Evolutionary conservation across 352 stramenopile species (phyloP).

Genomic region (Phytophthora constricta): DNA sequence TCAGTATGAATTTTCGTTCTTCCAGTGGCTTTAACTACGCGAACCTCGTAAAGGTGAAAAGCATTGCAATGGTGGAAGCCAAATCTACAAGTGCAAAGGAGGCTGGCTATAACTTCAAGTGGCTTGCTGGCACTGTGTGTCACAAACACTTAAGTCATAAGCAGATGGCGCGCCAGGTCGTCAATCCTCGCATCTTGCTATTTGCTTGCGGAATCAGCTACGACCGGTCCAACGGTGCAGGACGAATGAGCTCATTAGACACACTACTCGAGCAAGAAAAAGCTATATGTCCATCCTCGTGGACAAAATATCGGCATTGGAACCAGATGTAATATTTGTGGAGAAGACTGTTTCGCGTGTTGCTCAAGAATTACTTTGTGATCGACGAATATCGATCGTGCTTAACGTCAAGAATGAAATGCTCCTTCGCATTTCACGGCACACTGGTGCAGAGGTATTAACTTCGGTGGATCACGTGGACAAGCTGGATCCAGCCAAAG

Average conservation of each 20-base stretch:
- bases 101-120: constrained; percentile 90
- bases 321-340: constrained; percentile 96
- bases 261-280: constrained; percentile 97
- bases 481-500: constrained; percentile 49
- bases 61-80: constrained; percentile 57
- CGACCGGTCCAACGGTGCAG: constrained; percentile 85
- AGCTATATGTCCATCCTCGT: constrained; percentile 98
- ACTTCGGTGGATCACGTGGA: constrained; percentile 94
- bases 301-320: constrained; percentile 95
- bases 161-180: constrained; percentile 92
- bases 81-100: constrained; percentile 83
- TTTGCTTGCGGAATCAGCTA: constrained; percentile 97
- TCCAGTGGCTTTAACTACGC: constrained; percentile 82
- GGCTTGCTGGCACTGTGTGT: constrained; percentile 96
- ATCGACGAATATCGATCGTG: constrained; percentile 92
- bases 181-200: constrained; percentile 97
- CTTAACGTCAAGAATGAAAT: constrained; percentile 94
- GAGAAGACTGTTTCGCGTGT: constrained; percentile 89
- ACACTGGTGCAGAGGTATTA: constrained; percentile 94
- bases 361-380: constrained; percentile 93
- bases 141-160: constrained; percentile 97
- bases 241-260: constrained; percentile 94
- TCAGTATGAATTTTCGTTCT: constrained; percentile 83
- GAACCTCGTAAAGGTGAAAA: constrained; percentile 86
- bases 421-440: constrained; percentile 92